These are phyloP conservation scores for Eucalyptus cloeziana DNA, from an alignment of 345 rosid species.

Conservation along the genomic window DNA sequence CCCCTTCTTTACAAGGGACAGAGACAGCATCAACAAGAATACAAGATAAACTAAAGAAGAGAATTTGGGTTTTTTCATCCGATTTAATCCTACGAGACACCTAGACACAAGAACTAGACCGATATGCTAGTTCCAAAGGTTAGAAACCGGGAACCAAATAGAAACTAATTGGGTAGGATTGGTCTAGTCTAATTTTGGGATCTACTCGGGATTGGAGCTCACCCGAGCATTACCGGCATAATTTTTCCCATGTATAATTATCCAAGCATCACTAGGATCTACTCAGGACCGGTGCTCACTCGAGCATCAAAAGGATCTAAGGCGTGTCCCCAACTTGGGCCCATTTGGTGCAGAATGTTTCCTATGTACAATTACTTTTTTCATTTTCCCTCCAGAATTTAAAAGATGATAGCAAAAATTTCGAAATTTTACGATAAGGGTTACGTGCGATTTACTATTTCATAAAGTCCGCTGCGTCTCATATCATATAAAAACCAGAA, in stretches of 20 bases:
- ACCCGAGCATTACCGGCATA: no score
- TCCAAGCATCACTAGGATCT: neutral
- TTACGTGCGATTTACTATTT: neutral
- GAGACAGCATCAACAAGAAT: neutral
- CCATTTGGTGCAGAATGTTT: neutral
- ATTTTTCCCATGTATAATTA: no score
- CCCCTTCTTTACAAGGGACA: neutral
- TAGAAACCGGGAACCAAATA: rapidly evolving
- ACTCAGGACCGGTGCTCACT: rapidly evolving
- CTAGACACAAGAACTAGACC: rapidly evolving
- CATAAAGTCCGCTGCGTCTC: neutral
- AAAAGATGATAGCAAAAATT: neutral
- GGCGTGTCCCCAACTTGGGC: neutral
- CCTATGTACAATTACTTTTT: neutral
- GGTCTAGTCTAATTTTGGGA: neutral
- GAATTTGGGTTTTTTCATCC: neutral
- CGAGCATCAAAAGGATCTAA: neutral
- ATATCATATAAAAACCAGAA: neutral
- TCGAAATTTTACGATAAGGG: neutral
- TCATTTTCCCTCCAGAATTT: neutral
- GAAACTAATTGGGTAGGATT: rapidly evolving
- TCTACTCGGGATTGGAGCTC: rapidly evolving
- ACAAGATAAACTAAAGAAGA: neutral
- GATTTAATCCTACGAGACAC: rapidly evolving
- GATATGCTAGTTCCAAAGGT: neutral